Percentiles rank a stretch among this genome's conserved stretches.
Conservation (phyloP, 139 green algal species). For the Pleodorina starrii region DNA sequence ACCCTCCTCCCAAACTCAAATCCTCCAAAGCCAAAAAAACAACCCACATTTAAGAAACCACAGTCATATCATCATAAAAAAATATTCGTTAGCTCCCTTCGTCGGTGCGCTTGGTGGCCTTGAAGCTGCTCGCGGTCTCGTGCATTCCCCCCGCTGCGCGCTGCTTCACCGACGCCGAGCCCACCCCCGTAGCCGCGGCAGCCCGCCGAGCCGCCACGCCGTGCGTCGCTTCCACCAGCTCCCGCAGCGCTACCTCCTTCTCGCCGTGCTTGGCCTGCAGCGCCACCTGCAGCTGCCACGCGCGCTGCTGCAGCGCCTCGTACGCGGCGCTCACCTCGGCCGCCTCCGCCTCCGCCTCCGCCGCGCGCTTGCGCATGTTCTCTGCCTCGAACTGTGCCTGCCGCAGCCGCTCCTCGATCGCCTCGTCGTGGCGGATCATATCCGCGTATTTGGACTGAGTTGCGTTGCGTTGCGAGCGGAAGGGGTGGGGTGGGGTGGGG, state of each 20-base stretch:
- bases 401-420: conserved; percentile 22
- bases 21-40: not conserved
- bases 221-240: conserved; percentile 32
- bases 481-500: no score
- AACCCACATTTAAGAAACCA: not conserved
- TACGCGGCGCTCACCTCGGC: not conserved
- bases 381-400: conserved; percentile 27
- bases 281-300: conserved; percentile 35
- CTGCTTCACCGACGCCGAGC: not conserved
- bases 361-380: not conserved
- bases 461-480: no score
- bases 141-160: not conserved
- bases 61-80: not conserved
- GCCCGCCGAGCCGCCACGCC: not conserved
- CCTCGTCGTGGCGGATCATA: conserved; percentile 34
- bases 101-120: not conserved
- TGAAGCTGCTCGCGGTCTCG: not conserved
- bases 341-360: conserved; percentile 18
- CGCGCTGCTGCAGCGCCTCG: conserved; percentile 31
- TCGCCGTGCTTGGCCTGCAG: not conserved
- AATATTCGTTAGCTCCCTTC: not conserved
- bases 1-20: not conserved
- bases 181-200: not conserved
- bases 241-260: conserved; percentile 26
- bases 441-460: conserved; percentile 35